Conservation (phyloP, 164 flowering plant species). For the Berberis vulgaris region DNA sequence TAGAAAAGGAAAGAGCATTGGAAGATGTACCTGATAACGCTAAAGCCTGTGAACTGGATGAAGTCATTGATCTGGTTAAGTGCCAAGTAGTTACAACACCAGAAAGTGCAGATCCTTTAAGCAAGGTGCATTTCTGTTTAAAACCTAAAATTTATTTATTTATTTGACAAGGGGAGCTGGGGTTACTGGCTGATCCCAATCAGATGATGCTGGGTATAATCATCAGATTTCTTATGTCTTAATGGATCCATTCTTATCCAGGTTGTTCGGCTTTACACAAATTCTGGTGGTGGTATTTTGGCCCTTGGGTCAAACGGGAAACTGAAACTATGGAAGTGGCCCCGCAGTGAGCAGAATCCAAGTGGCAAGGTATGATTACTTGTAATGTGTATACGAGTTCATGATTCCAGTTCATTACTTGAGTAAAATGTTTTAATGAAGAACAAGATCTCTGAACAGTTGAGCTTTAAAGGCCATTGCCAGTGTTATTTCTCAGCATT, state of each 20-base stretch:
- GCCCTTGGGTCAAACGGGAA: slow-evolving; percentile 63
- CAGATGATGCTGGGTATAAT: background rate
- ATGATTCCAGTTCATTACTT: background rate
- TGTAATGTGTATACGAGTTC: background rate
- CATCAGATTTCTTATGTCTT: background rate
- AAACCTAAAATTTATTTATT: background rate
- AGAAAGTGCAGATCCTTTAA: slow-evolving; percentile 49
- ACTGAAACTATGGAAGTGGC: slow-evolving; percentile 90
- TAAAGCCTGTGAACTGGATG: slow-evolving; percentile 68
- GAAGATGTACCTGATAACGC: no score
- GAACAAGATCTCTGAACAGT: slow-evolving; percentile 18
- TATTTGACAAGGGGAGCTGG: no score
- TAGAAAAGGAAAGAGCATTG: no score
- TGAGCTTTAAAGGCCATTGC: slow-evolving; percentile 73
- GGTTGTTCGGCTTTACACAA: slow-evolving; percentile 60
- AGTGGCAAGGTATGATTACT: slow-evolving; percentile 58
- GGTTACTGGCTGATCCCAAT: no score
- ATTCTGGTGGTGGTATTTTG: slow-evolving; percentile 54
- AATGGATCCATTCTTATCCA: slow-evolving; percentile 9
- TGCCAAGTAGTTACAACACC: slow-evolving; percentile 65
- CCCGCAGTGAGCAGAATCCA: slow-evolving; percentile 71
- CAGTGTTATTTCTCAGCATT: slow-evolving; percentile 73
- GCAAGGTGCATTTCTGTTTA: slow-evolving; percentile 40
- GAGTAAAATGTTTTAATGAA: background rate
- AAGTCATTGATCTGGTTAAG: slow-evolving; percentile 60